Evolutionary conservation across 2,329 filamentous ascomycete genomes (phyloP), one percentile per base, ranked within the genome.

Genomic region (Neofusicoccum sp.): DNA sequence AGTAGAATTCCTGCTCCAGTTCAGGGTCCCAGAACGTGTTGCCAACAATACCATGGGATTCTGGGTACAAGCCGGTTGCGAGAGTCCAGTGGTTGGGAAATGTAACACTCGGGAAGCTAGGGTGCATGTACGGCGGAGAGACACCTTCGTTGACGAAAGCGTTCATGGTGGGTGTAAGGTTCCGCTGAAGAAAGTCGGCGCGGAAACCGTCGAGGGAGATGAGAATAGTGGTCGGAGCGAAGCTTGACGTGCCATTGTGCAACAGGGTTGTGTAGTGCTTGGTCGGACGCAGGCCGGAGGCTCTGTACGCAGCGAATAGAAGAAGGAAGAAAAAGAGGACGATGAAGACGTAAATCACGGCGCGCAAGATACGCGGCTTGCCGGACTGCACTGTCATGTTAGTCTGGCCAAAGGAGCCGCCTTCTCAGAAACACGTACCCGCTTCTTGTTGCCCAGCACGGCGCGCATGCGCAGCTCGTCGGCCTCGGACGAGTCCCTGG

Each of bases 131-230:
- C 65, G 86, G 83, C 2, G 95, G 93, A 5, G 93, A 96, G 9
- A 98, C 87, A 31, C 95, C 95, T 65, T 91, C 86, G 63, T 85
- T 84, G 63, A 96, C 81, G 65, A 99, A 89, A 2, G 86, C 82
- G 66, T 86, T 90, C 7, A 99, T 80, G 1, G 88, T 87, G 0
- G 93, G 95, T 1, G 93, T 97, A 33, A 98, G 77, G 0, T 88
- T 89, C 12, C 92, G 87, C 64, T 89, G 85, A 41, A 99, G 80
- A 70, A 97, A 98, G 72, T 98, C 95, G 20, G 95, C 93, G 14
- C 95, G 88, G 78, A 99, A 98, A 3, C 95, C 95, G 75, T 99
- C 95, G 16, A 99, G 82, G 47, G 93, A 97, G 71, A 99, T 90
- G 58, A 98, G 81, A 62, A 99, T 89, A 1, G 95, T 97, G 0